These are phyloP conservation scores for Leptomonas pyrrhocoris DNA, from an alignment of 208 protist genomes.

Conservation along the genomic window DNA sequence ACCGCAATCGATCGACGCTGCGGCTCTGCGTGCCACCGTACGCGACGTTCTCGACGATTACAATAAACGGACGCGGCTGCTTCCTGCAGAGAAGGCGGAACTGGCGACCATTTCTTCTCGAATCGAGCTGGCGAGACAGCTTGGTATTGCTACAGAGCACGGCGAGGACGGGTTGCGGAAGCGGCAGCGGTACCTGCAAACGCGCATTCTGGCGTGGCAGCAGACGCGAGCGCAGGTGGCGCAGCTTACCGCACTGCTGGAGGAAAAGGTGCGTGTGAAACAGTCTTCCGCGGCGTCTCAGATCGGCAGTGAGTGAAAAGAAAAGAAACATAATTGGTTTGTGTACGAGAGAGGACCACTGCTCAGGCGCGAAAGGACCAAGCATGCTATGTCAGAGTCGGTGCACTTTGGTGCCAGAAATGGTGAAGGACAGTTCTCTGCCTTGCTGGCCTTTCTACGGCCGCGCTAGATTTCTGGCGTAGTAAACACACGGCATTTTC, in stretches of 20 bases:
- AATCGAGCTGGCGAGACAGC: constrained; percentile 7
- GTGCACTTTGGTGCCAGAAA: too few relatives aligned
- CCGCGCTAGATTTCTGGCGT: too few relatives aligned
- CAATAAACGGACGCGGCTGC: constrained; percentile 2
- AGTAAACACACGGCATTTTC: too few relatives aligned
- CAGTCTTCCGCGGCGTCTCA: background rate
- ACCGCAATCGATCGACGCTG: background rate
- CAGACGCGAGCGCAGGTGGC: constrained; percentile 39
- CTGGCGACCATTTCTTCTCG: constrained; percentile 23
- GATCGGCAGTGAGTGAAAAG: background rate
- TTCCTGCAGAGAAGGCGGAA: constrained; percentile 33
- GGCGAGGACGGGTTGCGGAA: constrained; percentile 22
- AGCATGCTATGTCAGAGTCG: too few relatives aligned
- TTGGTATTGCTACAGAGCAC: constrained; percentile 1
- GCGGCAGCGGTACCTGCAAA: constrained; percentile 30
- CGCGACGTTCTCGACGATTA: constrained; percentile 24
- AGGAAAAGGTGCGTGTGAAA: constrained; percentile 8
- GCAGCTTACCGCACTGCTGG: constrained; percentile 35
- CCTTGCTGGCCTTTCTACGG: too few relatives aligned
- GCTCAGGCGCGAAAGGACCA: too few relatives aligned
- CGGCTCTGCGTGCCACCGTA: constrained; percentile 9
- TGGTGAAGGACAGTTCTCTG: too few relatives aligned
- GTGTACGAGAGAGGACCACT: too few relatives aligned
- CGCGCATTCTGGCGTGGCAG: constrained; percentile 38
- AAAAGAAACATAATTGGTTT: too few relatives aligned